These are phyloP conservation scores for Ascochyta pisi DNA, from an alignment of 2,329 filamentous ascomycete genomes.

Conservation along the genomic window DNA sequence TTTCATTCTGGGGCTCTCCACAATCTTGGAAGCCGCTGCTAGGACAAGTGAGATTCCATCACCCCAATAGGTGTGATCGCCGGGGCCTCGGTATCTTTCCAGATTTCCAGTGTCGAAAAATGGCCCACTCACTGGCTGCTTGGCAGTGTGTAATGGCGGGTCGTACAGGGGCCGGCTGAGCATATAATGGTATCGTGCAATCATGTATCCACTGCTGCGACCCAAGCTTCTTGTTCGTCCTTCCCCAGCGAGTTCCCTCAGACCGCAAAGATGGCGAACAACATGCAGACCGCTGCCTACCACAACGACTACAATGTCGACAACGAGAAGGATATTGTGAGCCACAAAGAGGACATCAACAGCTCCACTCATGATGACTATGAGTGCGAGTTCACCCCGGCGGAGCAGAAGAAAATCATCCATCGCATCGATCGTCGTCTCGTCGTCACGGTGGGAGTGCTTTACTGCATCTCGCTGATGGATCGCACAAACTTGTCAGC, in stretches of 20 bases:
- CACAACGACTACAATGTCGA: conserved; percentile 26
- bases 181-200: conserved; percentile 21
- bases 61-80: conserved; percentile 15
- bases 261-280: conserved; percentile 16
- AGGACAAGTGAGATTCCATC: conserved; percentile 12
- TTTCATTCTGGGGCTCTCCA: conserved; percentile 19
- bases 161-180: conserved; percentile 20
- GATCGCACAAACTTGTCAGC: conserved; percentile 79
- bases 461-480: conserved; percentile 80
- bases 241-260: conserved; percentile 1
- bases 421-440: conserved; percentile 68
- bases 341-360: conserved; percentile 35
- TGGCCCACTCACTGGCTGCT: conserved; percentile 13
- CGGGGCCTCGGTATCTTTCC: conserved; percentile 38
- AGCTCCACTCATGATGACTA: conserved; percentile 34
- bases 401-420: conserved; percentile 73
- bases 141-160: conserved; percentile 25
- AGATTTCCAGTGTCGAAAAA: conserved; percentile 9
- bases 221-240: conserved; percentile 13
- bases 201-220: conserved; percentile 7
- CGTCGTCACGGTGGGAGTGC: conserved; percentile 58
- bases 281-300: conserved; percentile 4
- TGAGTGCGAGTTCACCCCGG: conserved; percentile 58
- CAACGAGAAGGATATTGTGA: conserved; percentile 31
- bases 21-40: conserved; percentile 8